phyloP scores from a whole-genome alignment of 1,284 basidiomycete genomes.

The Boletus albobrunnescens region DNA sequence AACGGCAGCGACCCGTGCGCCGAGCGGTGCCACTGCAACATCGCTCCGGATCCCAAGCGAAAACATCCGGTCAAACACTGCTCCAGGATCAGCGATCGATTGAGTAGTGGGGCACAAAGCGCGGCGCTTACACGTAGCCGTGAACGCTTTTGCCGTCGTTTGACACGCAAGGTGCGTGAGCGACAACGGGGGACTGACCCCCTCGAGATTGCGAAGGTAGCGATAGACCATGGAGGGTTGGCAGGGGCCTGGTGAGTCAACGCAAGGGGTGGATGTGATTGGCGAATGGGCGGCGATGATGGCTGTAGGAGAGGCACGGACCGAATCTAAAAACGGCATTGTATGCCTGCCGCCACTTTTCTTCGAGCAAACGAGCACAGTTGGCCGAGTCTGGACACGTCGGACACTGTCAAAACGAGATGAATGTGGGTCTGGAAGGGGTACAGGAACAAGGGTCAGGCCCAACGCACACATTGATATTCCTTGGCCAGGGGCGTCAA shows the following conservation, averaged over 20 bases:
- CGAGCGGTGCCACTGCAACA: slow-evolving; percentile 57
- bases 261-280: slow-evolving; percentile 2
- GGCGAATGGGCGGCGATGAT: slow-evolving; percentile 2
- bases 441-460: not conserved
- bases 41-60: slow-evolving; percentile 73
- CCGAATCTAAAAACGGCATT: slow-evolving; percentile 85
- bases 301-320: slow-evolving; percentile 24
- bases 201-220: slow-evolving; percentile 77
- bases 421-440: not conserved
- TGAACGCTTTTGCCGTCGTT: slow-evolving; percentile 80
- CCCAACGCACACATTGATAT: slow-evolving; percentile 72
- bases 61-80: slow-evolving; percentile 93
- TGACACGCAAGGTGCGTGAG: slow-evolving; percentile 85
- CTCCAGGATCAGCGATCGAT: not conserved
- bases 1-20: slow-evolving; percentile 57
- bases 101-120: not conserved
- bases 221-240: slow-evolving; percentile 90
- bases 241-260: slow-evolving; percentile 52
- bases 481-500: slow-evolving; percentile 84
- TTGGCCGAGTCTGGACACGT: slow-evolving; percentile 77
- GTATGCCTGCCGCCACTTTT: slow-evolving; percentile 90
- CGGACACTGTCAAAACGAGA: slow-evolving; percentile 49
- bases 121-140: slow-evolving; percentile 62
- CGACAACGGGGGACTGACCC: slow-evolving; percentile 74
- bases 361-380: slow-evolving; percentile 87